Percentiles rank a stretch among this genome's conserved stretches.
Conservation (phyloP, 2,329 filamentous ascomycete genomes). For the Cladosporium sp. region DNA sequence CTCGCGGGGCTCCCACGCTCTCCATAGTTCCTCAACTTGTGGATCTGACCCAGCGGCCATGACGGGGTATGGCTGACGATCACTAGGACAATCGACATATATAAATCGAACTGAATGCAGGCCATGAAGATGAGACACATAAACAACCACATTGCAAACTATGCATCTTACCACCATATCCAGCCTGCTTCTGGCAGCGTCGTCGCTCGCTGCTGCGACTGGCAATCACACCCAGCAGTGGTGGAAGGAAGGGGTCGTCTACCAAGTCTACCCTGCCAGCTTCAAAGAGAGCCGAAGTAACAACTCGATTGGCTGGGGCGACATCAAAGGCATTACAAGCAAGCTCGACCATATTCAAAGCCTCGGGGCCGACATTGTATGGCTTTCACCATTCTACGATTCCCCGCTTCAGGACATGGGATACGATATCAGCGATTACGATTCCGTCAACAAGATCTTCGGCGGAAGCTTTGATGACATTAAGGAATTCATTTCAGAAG, state of each 20-base stretch:
- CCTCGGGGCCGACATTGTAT: constrained; percentile 58
- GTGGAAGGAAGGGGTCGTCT: constrained; percentile 45
- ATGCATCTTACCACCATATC: neutral
- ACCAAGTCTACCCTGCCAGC: constrained; percentile 39
- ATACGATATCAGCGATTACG: constrained; percentile 63
- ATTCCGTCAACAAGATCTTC: constrained; percentile 58
- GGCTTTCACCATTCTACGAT: constrained; percentile 61
- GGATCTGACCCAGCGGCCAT: neutral
- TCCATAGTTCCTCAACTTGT: neutral
- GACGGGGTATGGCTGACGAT: neutral
- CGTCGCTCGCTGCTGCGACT: neutral
- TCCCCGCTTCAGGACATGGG: constrained; percentile 63
- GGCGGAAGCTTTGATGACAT: constrained; percentile 65
- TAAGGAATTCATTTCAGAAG: constrained; percentile 54
- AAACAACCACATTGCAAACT: neutral
- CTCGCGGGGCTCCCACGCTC: constrained; percentile 2
- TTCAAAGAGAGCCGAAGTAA: constrained; percentile 39
- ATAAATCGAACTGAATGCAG: neutral
- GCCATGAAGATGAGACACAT: neutral
- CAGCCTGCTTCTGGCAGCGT: constrained; percentile 1
- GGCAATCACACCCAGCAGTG: constrained; percentile 22
- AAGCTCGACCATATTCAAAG: constrained; percentile 56
- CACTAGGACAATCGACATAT: neutral
- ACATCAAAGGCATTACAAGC: constrained; percentile 55
- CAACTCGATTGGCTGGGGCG: constrained; percentile 54